Conservation (phyloP, 805 yeast genomes). For the Kodamaea sagamina region DNA sequence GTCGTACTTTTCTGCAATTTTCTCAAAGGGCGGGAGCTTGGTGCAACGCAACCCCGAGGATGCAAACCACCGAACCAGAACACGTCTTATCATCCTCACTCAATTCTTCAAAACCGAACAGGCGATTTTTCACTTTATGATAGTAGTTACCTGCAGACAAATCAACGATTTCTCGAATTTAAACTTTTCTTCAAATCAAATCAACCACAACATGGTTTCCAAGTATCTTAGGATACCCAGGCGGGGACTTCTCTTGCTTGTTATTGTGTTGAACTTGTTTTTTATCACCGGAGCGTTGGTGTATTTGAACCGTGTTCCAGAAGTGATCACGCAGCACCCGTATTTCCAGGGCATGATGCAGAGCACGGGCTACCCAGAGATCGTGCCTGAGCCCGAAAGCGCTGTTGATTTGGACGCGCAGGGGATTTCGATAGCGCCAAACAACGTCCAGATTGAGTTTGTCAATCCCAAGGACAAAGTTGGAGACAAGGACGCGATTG, state of each 20-base stretch:
- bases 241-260: background rate
- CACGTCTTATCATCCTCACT: background rate
- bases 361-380: background rate
- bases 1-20: slow-evolving; percentile 7
- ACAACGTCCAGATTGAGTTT: slow-evolving; percentile 37
- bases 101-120: background rate
- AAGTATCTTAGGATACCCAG: background rate
- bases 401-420: background rate
- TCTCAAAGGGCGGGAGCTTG: background rate
- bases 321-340: background rate
- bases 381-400: background rate
- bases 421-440: slow-evolving; percentile 21
- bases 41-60: background rate
- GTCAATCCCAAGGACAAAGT: slow-evolving; percentile 27
- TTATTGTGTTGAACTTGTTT: background rate
- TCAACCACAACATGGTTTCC: slow-evolving; percentile 1
- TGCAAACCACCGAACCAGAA: background rate
- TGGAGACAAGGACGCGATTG: slow-evolving; percentile 34
- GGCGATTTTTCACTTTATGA: background rate
- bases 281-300: background rate
- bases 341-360: background rate
- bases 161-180: no score
- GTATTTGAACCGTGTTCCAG: slow-evolving; percentile 4
- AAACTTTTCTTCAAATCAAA: background rate
- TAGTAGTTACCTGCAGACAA: no score